Conservation (phyloP, 2,329 filamentous ascomycete species). For the Lasiodiplodia citricola region DNA sequence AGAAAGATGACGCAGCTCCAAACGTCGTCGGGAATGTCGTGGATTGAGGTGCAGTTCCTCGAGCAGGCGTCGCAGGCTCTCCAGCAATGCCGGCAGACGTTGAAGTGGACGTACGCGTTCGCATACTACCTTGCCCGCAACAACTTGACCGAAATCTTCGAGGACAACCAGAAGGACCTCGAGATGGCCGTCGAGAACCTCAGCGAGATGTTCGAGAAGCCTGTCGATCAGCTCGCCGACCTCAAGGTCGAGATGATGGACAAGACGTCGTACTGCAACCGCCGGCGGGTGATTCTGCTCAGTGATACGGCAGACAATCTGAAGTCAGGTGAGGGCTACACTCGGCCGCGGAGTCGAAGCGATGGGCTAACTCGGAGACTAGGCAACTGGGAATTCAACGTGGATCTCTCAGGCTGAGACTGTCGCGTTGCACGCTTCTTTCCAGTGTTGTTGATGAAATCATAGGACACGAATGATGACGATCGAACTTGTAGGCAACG, state of each 20-base stretch:
- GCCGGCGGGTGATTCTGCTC: conserved; percentile 84
- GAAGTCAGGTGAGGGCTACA: conserved; percentile 71
- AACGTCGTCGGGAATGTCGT: conserved; percentile 91
- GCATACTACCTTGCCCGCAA: conserved; percentile 96
- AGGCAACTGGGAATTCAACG: conserved; percentile 27
- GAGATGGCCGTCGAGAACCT: conserved; percentile 96
- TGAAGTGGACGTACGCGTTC: conserved; percentile 99
- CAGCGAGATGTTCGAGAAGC: conserved; percentile 99
- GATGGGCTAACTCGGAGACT: neutral
- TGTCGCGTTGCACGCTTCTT: neutral
- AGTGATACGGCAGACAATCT: conserved; percentile 93
- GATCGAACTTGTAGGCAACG: neutral
- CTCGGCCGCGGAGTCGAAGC: neutral
- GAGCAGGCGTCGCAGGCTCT: conserved; percentile 91
- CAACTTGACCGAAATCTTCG: conserved; percentile 95
- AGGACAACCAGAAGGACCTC: conserved; percentile 97
- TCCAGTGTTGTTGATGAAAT: neutral
- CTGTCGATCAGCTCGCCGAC: conserved; percentile 80
- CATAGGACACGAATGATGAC: neutral
- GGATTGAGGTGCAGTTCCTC: conserved; percentile 98
- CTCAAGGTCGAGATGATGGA: conserved; percentile 98
- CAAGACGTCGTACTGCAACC: conserved; percentile 96
- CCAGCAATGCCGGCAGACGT: conserved; percentile 94
- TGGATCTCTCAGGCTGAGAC: conserved; percentile 22
- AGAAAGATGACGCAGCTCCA: conserved; percentile 99